Conservation (phyloP, 2,329 filamentous ascomycete genomes). For the Colletotrichum sp. region DNA sequence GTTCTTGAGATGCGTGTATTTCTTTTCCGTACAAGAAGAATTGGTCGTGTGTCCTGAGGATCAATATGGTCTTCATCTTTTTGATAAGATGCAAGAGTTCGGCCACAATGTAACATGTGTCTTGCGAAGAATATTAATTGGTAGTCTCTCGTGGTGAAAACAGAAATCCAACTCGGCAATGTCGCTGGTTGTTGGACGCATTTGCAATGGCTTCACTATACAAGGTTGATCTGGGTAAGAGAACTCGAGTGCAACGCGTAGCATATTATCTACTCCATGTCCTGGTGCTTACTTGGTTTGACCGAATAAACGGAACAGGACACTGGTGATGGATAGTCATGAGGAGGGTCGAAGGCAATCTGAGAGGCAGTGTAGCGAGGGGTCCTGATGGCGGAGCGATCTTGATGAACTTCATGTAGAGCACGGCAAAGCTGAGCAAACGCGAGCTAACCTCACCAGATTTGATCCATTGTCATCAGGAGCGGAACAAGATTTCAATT, state of each 20-base stretch:
- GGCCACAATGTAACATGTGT: no score
- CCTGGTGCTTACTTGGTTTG: no score
- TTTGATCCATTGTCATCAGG: fast-evolving
- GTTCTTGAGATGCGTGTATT: neutral
- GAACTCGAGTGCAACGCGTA: no score
- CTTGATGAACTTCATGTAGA: neutral
- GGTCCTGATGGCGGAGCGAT: neutral
- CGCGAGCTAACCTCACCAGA: fast-evolving
- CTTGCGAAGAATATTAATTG: fast-evolving
- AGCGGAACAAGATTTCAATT: fast-evolving
- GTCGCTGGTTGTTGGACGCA: no score
- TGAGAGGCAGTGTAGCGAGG: fast-evolving
- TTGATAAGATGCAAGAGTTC: no score
- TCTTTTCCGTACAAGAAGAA: neutral
- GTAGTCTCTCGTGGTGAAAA: neutral
- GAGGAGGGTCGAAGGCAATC: neutral
- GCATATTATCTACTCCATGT: no score
- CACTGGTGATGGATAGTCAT: neutral
- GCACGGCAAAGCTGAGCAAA: neutral
- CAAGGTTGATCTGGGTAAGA: no score
- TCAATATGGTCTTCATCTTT: no score
- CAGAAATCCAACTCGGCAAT: fast-evolving
- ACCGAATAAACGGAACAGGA: neutral
- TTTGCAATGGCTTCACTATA: neutral
- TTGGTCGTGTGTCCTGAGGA: neutral